Conservation (phyloP, 352 stramenopile genomes). For the Aphanomyces stellatus region DNA sequence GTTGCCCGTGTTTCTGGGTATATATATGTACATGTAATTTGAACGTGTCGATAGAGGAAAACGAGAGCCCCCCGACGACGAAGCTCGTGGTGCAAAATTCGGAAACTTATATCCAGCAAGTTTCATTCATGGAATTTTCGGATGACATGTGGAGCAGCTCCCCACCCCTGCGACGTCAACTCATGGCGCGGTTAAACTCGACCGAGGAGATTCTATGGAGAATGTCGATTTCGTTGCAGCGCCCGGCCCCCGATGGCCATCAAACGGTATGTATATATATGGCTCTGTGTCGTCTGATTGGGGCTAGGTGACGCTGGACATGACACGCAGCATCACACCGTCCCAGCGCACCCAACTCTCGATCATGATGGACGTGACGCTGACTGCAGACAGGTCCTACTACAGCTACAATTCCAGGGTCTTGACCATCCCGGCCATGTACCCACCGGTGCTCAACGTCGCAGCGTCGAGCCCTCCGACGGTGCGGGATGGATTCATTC, state of each 20-base stretch:
- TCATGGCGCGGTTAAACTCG: conserved; percentile 65
- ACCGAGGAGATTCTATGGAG: conserved; percentile 62
- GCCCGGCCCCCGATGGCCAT: conserved; percentile 49
- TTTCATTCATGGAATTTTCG: conserved; percentile 74
- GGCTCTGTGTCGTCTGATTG: background rate
- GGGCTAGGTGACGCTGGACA: conserved; percentile 34
- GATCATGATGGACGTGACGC: conserved; percentile 56
- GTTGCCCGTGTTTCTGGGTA: background rate
- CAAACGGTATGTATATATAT: conserved; percentile 30
- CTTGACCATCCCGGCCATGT: conserved; percentile 33
- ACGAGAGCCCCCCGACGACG: conserved; percentile 54
- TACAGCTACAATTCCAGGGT: conserved; percentile 26
- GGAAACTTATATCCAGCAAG: conserved; percentile 38
- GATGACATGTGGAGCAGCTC: conserved; percentile 62
- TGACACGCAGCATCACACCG: conserved; percentile 30
- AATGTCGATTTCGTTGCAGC: conserved; percentile 55
- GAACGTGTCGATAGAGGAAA: conserved; percentile 30
- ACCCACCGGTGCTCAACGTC: conserved; percentile 11
- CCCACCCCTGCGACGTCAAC: conserved; percentile 54
- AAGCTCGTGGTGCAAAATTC: background rate
- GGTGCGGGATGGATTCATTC: background rate
- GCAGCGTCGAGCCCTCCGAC: background rate
- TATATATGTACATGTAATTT: background rate
- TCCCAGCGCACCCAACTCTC: conserved; percentile 55
- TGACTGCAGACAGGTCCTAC: conserved; percentile 21